Base-by-base conservation (phyloP, 176 grass and related monocot species). In the Bothriochloa decipiens region DNA sequence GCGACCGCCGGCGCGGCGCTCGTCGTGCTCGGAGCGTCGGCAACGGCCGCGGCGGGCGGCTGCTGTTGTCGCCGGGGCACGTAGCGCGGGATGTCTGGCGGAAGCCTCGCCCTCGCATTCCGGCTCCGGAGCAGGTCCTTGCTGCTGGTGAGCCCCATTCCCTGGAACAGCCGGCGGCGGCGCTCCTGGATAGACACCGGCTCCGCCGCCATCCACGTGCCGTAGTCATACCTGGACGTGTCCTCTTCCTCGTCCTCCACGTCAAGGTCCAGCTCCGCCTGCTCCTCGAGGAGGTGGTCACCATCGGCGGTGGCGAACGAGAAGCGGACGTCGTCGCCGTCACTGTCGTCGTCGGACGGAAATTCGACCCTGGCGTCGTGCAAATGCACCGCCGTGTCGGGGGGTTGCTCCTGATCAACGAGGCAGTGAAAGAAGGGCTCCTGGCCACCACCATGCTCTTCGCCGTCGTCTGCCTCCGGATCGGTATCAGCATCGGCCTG, bases 141-240 rank as follows among this genome's bases (percentile, higher is more conserved):
- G 57, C 85, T 87, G 88, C 91, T 98, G 77, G 72, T 67, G 26
- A 98, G 86, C n/a, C 96, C 96, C 93, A 95, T 95, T 29, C 86
- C 72, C 12, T 88, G 87, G 46, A 85, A 84, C 52, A 72, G 33
- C 33, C 79, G 55, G 39, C 86, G 62, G 80, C 89, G 83, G 45
- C 83, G 86, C 75, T 98, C 96, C 86, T 92, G 81, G 60, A 93
- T 79, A 32, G 93, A 91, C 46, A 92, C 86, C 6, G 89, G 87
- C n/a, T 98, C 91, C 3, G 75, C n/a, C 25, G 22, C 85, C 96
- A 92, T 92, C 96, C 96, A 98, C 75, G 83, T 53, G 68, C 35
- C 73, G 45, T 90, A 90, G 72, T 83, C 90, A 39, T 95, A 98
- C 20, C 65, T 55, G 20, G 73, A 86, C 73, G 70, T 41, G 41